phyloP scores from a whole-genome alignment of 148 eudicot species.

The Persicaria tinctoria region DNA sequence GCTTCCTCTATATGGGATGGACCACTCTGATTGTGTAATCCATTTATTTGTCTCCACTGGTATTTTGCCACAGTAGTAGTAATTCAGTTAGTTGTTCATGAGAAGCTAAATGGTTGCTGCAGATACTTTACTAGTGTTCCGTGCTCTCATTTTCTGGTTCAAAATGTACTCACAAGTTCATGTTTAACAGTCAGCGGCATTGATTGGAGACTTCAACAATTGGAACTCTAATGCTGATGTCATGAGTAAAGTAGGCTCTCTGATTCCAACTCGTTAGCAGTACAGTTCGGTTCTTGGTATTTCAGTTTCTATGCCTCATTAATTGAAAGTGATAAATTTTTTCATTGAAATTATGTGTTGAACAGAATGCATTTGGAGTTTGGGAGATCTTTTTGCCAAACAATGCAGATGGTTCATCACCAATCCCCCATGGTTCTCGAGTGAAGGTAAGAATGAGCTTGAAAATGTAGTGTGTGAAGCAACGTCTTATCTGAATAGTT shows the following conservation, averaged over 20 bases:
- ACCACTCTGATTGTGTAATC: neutral
- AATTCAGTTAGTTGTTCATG: neutral
- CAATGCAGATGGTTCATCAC: slow-evolving; percentile 90
- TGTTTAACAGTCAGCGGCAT: slow-evolving; percentile 58
- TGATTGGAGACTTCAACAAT: slow-evolving; percentile 96
- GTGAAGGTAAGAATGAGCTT: slow-evolving; percentile 62
- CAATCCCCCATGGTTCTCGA: slow-evolving; percentile 94
- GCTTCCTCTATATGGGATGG: slow-evolving; percentile 5
- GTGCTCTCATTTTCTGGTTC: slow-evolving; percentile 1
- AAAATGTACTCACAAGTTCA: slow-evolving; percentile 5
- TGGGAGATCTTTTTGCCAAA: slow-evolving; percentile 99
- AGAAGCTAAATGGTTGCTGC: neutral
- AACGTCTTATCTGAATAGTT: neutral
- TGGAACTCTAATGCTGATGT: slow-evolving; percentile 94
- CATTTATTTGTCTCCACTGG: neutral
- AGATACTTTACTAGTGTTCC: neutral
- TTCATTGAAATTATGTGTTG: slow-evolving; percentile 1
- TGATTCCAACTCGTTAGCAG: neutral
- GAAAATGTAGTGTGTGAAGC: neutral
- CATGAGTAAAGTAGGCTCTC: slow-evolving; percentile 69
- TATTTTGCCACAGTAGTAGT: neutral
- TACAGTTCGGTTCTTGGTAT: neutral
- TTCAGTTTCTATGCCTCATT: neutral
- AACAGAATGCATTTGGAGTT: slow-evolving; percentile 90
- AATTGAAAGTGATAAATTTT: neutral